These are phyloP conservation scores for Aureobasidium melanogenum DNA, from an alignment of 2,329 filamentous ascomycete genomes.

Conservation along the genomic window DNA sequence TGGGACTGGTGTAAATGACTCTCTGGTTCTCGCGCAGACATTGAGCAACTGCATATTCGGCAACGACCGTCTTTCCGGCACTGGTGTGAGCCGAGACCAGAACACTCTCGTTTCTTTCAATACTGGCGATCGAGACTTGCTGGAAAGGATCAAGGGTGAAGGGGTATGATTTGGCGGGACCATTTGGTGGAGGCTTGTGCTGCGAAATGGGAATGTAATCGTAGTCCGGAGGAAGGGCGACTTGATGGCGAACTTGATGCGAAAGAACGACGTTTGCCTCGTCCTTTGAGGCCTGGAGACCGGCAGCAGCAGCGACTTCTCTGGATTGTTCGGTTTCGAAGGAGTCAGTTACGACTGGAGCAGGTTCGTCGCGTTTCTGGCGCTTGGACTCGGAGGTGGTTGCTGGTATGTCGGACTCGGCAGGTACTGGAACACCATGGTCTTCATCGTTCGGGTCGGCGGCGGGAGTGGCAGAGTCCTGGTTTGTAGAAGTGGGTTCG, in stretches of 20 bases:
- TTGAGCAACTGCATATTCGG: conserved; percentile 96
- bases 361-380: conserved; percentile 56
- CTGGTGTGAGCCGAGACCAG: conserved; percentile 94
- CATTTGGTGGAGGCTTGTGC: conserved; percentile 76
- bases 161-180: conserved; percentile 69
- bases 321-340: conserved; percentile 93
- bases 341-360: conserved; percentile 80
- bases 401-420: conserved; percentile 19
- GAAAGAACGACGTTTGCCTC: conserved; percentile 69
- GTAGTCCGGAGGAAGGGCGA: conserved; percentile 87
- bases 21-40: conserved; percentile 95
- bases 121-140: conserved; percentile 85
- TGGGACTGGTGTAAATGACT: conserved; percentile 98
- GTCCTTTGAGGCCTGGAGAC: conserved; percentile 55
- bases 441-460: background rate
- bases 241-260: conserved; percentile 98
- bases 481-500: conserved; percentile 10
- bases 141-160: conserved; percentile 98
- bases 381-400: conserved; percentile 52
- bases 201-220: conserved; percentile 79
- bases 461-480: background rate
- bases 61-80: conserved; percentile 96
- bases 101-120: conserved; percentile 92
- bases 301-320: conserved; percentile 74
- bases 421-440: background rate